These are phyloP conservation scores for Corymbia maculata DNA, from an alignment of 345 rosid species.

Conservation along the genomic window DNA sequence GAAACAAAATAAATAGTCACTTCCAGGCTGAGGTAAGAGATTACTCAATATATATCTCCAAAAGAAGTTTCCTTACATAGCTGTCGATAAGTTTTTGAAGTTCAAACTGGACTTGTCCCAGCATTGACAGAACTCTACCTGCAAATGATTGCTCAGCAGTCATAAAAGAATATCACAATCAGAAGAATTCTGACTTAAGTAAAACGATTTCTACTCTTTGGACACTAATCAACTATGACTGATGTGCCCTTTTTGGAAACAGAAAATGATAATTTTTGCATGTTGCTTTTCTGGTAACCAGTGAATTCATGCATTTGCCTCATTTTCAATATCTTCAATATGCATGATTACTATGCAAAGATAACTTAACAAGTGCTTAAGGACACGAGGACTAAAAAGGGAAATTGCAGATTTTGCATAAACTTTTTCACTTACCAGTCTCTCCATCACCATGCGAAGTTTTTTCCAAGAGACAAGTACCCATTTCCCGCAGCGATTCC, in stretches of 20 bases:
- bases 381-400: neutral
- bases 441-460: constrained; percentile 64
- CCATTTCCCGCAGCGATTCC: constrained; percentile 90
- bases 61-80: constrained; percentile 59
- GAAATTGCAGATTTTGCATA: neutral
- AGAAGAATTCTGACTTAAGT: neutral
- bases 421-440: constrained; percentile 36
- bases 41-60: neutral
- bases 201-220: neutral
- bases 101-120: constrained; percentile 81
- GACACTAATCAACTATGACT: neutral
- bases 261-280: neutral
- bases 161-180: neutral
- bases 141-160: constrained; percentile 6
- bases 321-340: neutral
- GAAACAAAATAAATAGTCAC: constrained; percentile 1
- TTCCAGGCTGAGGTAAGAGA: neutral
- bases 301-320: neutral
- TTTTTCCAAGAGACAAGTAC: constrained; percentile 71
- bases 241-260: neutral
- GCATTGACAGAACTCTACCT: constrained; percentile 62
- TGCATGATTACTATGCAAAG: neutral
- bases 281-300: neutral
- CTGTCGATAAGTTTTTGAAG: constrained; percentile 80
- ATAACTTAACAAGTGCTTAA: neutral